Evolutionary conservation across 2,329 filamentous ascomycete species (phyloP).

Genomic region (Tolypocladium amazonense): DNA sequence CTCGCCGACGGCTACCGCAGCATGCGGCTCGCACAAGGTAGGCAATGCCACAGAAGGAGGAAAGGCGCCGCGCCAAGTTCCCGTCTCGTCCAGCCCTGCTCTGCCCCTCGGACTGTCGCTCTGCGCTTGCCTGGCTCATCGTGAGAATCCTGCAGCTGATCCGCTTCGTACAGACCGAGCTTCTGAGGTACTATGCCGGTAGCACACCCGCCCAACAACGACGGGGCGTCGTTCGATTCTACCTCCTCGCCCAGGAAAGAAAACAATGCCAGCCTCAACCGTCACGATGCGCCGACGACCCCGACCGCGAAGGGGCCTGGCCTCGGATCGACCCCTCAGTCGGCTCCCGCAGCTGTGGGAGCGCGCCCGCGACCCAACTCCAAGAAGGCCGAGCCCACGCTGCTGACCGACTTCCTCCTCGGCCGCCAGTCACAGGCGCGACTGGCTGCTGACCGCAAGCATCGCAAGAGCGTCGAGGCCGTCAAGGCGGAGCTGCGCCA

Average conservation of each 20-base stretch:
- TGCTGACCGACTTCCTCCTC: slow-evolving; percentile 47
- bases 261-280: background rate
- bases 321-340: slow-evolving; percentile 25
- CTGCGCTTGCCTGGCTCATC: background rate
- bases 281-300: slow-evolving; percentile 1
- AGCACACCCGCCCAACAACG: slow-evolving; percentile 9
- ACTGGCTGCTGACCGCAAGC: slow-evolving; percentile 36
- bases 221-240: slow-evolving; percentile 7
- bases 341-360: slow-evolving; percentile 27
- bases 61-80: background rate
- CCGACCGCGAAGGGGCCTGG: slow-evolving; percentile 5
- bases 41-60: background rate
- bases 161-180: slow-evolving; percentile 2
- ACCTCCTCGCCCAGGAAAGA: slow-evolving; percentile 4
- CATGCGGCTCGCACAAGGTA: slow-evolving; percentile 9
- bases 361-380: slow-evolving; percentile 23
- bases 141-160: slow-evolving; percentile 3
- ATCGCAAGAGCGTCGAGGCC: slow-evolving; percentile 48
- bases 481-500: slow-evolving; percentile 40
- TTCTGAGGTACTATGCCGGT: slow-evolving; percentile 11
- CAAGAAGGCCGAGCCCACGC: slow-evolving; percentile 30
- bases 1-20: slow-evolving; percentile 4
- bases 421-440: slow-evolving; percentile 47
- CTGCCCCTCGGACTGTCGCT: background rate
- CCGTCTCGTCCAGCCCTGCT: background rate